A percentile compares a stretch with the other conserved stretches of the same genome.
Conservation (phyloP, 2,329 filamentous ascomycete genomes). For the Fusarium tjaetaba region DNA sequence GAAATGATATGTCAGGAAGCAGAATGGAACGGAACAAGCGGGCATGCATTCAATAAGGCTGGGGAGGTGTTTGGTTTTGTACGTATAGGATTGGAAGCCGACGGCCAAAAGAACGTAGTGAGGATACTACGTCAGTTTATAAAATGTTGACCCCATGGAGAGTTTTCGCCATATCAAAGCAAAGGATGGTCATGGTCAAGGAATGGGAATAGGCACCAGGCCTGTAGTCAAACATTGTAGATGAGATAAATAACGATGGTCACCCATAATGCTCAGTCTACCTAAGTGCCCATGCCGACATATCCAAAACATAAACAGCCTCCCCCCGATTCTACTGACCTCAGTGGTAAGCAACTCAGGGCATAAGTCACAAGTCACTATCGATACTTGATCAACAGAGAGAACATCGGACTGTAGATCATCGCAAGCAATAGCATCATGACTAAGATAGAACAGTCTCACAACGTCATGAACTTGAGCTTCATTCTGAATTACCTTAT, state of each 20-base stretch:
- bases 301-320: neutral
- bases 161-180: neutral
- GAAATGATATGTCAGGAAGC: conserved; percentile 32
- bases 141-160: conserved; percentile 20
- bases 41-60: conserved; percentile 31
- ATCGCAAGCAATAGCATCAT: neutral
- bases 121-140: conserved; percentile 37
- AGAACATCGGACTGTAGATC: neutral
- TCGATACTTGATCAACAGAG: too few relatives aligned
- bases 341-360: too few relatives aligned
- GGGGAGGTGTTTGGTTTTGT: conserved; percentile 43
- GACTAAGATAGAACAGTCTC: neutral
- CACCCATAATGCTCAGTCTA: neutral
- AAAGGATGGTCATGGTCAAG: conserved; percentile 37
- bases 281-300: too few relatives aligned
- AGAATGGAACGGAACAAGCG: conserved; percentile 39
- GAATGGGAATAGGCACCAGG: neutral
- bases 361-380: neutral
- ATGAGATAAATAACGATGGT: neutral
- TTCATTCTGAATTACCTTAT: neutral
- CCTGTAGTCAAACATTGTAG: neutral
- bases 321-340: too few relatives aligned
- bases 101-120: conserved; percentile 27
- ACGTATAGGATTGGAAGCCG: conserved; percentile 41
- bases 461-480: too few relatives aligned